Evolutionary conservation across 495 filamentous ascomycete species (phyloP).

Genomic region (Penicillium samsonianum): DNA sequence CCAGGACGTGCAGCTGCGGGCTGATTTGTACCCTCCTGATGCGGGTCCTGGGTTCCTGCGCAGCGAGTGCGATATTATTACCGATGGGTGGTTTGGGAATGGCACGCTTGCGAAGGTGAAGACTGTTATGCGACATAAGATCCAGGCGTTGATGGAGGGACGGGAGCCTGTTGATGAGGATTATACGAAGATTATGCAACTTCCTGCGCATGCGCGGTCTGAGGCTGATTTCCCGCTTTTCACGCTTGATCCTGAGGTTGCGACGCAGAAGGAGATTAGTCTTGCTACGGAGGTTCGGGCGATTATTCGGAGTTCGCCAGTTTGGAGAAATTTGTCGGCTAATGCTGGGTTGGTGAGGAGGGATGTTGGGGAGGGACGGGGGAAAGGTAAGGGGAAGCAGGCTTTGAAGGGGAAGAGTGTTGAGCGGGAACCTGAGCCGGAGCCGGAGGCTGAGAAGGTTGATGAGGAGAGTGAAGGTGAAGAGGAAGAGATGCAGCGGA

Average conservation of each 20-base stretch:
- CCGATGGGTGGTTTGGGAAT: conserved; percentile 78
- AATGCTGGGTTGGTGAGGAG: conserved; percentile 15
- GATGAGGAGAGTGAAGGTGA: conserved; percentile 38
- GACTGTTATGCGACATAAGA: conserved; percentile 82
- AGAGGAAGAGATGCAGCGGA: conserved; percentile 38
- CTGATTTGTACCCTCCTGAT: conserved; percentile 29
- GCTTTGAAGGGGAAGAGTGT: conserved; percentile 22
- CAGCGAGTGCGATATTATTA: conserved; percentile 54
- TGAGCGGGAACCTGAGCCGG: conserved; percentile 14
- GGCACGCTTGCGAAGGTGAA: conserved; percentile 79
- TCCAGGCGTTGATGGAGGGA: conserved; percentile 50
- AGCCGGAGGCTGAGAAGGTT: conserved; percentile 15
- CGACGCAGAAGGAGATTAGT: conserved; percentile 31
- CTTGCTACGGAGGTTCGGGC: conserved; percentile 44
- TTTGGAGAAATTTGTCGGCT: conserved; percentile 34
- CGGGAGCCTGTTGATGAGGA: conserved; percentile 49
- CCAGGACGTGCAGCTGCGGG: conserved; percentile 56
- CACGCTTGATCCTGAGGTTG: conserved; percentile 31
- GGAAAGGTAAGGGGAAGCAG: conserved; percentile 18
- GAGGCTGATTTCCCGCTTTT: conserved; percentile 34
- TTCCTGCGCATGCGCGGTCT: conserved; percentile 46
- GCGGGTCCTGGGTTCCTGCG: conserved; percentile 36
- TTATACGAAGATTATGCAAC: conserved; percentile 41
- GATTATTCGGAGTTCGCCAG: conserved; percentile 40
- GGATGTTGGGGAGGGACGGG: conserved; percentile 22